These are phyloP conservation scores for Plectosphaerella cucumerina DNA, from an alignment of 2,329 filamentous ascomycete genomes.

Conservation along the genomic window DNA sequence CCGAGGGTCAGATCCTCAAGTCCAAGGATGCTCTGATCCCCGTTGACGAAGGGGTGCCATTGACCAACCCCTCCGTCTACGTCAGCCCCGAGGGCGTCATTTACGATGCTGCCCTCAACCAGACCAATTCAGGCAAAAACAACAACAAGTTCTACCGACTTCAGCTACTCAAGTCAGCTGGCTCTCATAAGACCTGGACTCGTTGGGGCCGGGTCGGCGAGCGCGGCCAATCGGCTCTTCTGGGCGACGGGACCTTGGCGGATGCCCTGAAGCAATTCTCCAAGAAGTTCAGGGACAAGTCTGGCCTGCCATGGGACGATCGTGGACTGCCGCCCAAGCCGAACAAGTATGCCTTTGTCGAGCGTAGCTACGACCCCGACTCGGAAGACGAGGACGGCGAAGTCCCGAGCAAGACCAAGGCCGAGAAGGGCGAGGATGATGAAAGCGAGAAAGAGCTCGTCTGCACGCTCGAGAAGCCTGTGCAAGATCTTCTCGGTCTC, in stretches of 20 bases:
- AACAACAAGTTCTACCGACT: slow-evolving; percentile 82
- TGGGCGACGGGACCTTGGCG: slow-evolving; percentile 36
- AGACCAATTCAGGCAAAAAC: slow-evolving; percentile 67
- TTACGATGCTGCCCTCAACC: slow-evolving; percentile 76
- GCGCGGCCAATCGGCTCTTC: slow-evolving; percentile 40
- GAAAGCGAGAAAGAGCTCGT: slow-evolving; percentile 19
- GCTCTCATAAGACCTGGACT: slow-evolving; percentile 60
- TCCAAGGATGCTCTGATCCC: slow-evolving; percentile 42
- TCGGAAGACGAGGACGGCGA: slow-evolving; percentile 51
- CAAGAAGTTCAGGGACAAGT: slow-evolving; percentile 60
- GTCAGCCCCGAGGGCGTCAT: slow-evolving; percentile 64
- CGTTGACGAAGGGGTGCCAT: slow-evolving; percentile 40
- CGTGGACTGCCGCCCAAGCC: slow-evolving; percentile 53
- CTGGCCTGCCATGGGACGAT: slow-evolving; percentile 51
- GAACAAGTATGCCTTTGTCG: slow-evolving; percentile 76
- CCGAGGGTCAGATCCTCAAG: slow-evolving; percentile 42
- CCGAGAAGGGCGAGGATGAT: slow-evolving; percentile 27
- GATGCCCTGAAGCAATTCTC: slow-evolving; percentile 48
- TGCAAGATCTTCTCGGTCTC: slow-evolving; percentile 69
- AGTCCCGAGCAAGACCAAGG: slow-evolving; percentile 23
- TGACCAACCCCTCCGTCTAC: slow-evolving; percentile 49
- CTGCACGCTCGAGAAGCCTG: slow-evolving; percentile 53
- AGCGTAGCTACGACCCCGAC: slow-evolving; percentile 70
- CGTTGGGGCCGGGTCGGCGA: slow-evolving; percentile 78
- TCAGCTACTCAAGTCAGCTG: slow-evolving; percentile 36